phyloP scores from a whole-genome alignment of 768 basidiomycete species.

The Tricholoma hemisulphureum region DNA sequence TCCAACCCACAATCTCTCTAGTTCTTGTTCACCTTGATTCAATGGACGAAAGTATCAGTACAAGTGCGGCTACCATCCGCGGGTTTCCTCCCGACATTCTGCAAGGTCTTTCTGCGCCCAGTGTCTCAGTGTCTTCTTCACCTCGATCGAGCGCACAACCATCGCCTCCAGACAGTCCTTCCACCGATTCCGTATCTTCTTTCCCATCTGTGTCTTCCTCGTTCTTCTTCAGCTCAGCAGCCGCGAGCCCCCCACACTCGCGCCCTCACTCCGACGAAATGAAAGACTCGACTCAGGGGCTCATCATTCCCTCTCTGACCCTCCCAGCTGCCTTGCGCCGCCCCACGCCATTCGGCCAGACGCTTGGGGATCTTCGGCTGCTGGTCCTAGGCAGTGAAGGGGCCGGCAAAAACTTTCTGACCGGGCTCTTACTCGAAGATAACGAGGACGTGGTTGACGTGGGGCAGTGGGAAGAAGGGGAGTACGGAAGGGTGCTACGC shows the following conservation, averaged over 20 bases:
- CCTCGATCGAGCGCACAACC: conserved; percentile 49
- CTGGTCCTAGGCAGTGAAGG: conserved; percentile 51
- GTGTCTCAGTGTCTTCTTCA: conserved; percentile 43
- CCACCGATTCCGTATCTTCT: conserved; percentile 63
- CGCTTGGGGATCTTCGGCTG: conserved; percentile 58
- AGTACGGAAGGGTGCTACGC: conserved; percentile 42
- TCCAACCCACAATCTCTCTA: conserved; percentile 2
- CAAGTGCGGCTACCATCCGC: conserved; percentile 42
- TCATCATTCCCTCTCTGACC: conserved; percentile 69
- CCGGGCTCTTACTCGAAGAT: conserved; percentile 52
- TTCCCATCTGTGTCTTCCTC: conserved; percentile 71
- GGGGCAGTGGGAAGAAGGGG: conserved; percentile 54
- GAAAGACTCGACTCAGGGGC: conserved; percentile 45
- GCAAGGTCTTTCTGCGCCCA: conserved; percentile 12
- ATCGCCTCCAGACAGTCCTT: conserved; percentile 62
- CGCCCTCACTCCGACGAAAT: conserved; percentile 41
- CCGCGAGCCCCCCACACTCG: conserved; percentile 60
- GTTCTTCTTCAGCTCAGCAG: conserved; percentile 76
- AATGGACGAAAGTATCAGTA: conserved; percentile 35
- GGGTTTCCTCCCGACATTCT: conserved; percentile 20
- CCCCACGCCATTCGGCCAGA: conserved; percentile 68
- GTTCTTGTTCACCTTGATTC: background rate
- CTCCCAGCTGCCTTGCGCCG: conserved; percentile 60
- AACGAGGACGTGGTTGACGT: conserved; percentile 69
- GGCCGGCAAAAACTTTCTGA: conserved; percentile 44